Base-by-base conservation (phyloP, 2,329 filamentous ascomycete species). In the Sclerotinia glacialis region DNA sequence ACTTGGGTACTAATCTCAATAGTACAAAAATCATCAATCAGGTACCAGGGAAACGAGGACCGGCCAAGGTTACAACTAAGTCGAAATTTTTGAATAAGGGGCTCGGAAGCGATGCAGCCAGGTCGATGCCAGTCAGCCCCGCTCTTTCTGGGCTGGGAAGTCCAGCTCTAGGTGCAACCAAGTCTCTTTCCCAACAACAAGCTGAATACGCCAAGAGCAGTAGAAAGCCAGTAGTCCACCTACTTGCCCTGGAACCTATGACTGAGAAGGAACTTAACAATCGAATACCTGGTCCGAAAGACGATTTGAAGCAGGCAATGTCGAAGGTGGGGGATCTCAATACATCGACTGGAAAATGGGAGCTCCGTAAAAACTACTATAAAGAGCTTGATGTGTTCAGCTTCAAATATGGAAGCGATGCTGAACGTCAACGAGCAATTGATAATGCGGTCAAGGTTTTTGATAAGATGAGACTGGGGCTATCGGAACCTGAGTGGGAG, bases 351-450 rank as follows among this genome's bases (percentile, higher is more conserved):
- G 80, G 83, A 68, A 85, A 81, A 70, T 89, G 83, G 81, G 77
- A 79, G 44, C 76, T 89, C 71, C 82, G 83, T 68, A 86, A 84
- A 76, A 77, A 80, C 31, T 85, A 81, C 69, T 89, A 83, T 82
- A 87, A 83, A 75, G 86, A 89, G 70, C 80, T 89, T 18, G 86
- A 89, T 70, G 84, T 88, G 28, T 89, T 84, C 82, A 83, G 81
- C 67, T 87, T 87, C 74, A 78, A 83, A 37, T 89, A 89, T 72
- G 78, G 79, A 54, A 79, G 76, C 47, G 77, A 81, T 23, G 81
- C 83, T 42, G 82, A 86, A 68, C 83, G 86, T 40, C 80, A 91
- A 74, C 78, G 82, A 72, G 82, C 85, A 69, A 83, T 89, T 74
- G 80, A 90, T 77, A 83, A 87, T 71, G 86, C 86, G 18, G 80